Evolutionary conservation across 169 alveolate genomes (phyloP).

Genomic region (Perkinsus marinus): DNA sequence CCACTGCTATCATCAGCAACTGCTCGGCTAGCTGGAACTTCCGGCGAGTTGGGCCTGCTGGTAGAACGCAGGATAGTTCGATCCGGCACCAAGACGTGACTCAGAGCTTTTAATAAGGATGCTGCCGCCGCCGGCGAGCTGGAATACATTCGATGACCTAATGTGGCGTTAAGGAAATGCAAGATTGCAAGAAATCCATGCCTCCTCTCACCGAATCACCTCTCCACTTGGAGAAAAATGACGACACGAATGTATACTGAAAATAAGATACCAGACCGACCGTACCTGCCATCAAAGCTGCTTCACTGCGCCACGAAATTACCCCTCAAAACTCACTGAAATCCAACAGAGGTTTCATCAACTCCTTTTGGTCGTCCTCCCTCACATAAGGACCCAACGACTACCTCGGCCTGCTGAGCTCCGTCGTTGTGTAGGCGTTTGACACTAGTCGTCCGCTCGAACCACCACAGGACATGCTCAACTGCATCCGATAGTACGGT

Average conservation of each 20-base stretch:
- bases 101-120: not conserved
- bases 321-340: not conserved
- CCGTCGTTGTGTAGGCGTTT: not conserved
- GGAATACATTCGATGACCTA: not conserved
- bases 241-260: not conserved
- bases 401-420: not conserved
- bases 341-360: not conserved
- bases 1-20: not conserved
- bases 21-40: not conserved
- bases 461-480: not conserved
- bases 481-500: not conserved
- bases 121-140: not conserved
- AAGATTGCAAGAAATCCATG: not conserved
- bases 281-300: not conserved
- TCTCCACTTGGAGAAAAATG: not conserved
- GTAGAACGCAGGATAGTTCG: not conserved
- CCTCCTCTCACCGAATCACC: not conserved
- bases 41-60: not conserved
- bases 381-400: not conserved
- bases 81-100: not conserved
- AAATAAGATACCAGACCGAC: not conserved
- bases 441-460: not conserved
- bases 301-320: not conserved
- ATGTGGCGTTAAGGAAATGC: not conserved
- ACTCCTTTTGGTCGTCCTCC: not conserved